Conservation (phyloP, 768 basidiomycete genomes). For the Suillus decipiens region DNA sequence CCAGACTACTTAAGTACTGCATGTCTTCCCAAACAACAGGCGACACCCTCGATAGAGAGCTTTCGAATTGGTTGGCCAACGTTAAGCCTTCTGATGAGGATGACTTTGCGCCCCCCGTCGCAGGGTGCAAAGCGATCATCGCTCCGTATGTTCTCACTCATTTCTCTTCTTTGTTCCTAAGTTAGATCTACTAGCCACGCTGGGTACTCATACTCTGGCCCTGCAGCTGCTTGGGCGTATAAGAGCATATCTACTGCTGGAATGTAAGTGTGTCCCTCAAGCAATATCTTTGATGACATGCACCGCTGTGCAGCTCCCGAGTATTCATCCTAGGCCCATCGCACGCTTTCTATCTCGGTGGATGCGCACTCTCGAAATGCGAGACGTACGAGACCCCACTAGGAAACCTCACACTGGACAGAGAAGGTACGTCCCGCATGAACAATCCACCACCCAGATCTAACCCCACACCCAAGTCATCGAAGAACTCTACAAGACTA, state of each 20-base stretch:
- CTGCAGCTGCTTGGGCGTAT: constrained; percentile 96
- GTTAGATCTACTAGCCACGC: constrained; percentile 68
- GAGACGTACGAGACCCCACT: constrained; percentile 81
- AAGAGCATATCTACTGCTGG: constrained; percentile 76
- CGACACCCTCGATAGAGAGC: constrained; percentile 56
- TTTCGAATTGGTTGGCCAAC: constrained; percentile 60
- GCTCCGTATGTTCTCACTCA: constrained; percentile 72
- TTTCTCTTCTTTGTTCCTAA: neutral
- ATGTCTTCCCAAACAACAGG: constrained; percentile 41
- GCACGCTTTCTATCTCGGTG: constrained; percentile 85
- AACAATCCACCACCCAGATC: neutral
- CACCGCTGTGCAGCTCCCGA: constrained; percentile 59
- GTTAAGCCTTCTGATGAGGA: constrained; percentile 50
- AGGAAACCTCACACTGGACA: constrained; percentile 78
- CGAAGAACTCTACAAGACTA: constrained; percentile 60
- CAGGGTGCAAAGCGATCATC: constrained; percentile 83
- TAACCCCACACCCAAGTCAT: constrained; percentile 49
- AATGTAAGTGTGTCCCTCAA: constrained; percentile 59
- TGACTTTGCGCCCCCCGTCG: constrained; percentile 65
- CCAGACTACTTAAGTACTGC: constrained; percentile 15
- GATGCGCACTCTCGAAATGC: constrained; percentile 86
- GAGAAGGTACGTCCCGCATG: constrained; percentile 57
- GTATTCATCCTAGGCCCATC: constrained; percentile 97
- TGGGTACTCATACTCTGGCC: constrained; percentile 93
- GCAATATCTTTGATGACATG: constrained; percentile 12